These are phyloP conservation scores for Pneumocystis murina DNA, from an alignment of 1,139 yeast genomes.

Conservation along the genomic window DNA sequence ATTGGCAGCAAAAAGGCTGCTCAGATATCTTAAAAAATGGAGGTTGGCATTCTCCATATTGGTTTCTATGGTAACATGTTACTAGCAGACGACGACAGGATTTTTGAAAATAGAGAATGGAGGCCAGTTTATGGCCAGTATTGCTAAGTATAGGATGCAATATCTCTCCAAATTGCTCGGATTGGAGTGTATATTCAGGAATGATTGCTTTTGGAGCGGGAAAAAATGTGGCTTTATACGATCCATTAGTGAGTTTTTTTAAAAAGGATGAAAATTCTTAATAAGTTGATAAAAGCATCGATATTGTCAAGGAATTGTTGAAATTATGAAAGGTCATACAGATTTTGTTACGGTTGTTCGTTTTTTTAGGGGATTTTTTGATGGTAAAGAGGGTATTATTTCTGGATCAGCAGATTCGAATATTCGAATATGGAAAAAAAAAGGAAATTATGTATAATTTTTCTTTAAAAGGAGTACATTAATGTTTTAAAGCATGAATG, in stretches of 20 bases:
- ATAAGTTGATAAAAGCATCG: not conserved
- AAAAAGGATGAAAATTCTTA: not conserved
- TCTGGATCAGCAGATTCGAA: slow-evolving; percentile 53
- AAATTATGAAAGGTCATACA: slow-evolving; percentile 22
- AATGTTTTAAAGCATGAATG: slow-evolving; percentile 4
- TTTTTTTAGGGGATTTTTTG: slow-evolving; percentile 20
- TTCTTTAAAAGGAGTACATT: slow-evolving; percentile 14
- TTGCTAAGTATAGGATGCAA: not conserved
- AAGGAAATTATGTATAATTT: slow-evolving; percentile 12
- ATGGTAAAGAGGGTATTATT: slow-evolving; percentile 29
- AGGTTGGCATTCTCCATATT: not conserved
- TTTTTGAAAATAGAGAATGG: not conserved
- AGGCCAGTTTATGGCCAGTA: not conserved
- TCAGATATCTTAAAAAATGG: not conserved
- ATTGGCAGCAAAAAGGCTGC: not conserved
- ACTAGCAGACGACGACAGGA: not conserved
- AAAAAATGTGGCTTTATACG: slow-evolving; percentile 5
- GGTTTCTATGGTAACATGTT: not conserved
- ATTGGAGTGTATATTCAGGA: slow-evolving; percentile 1
- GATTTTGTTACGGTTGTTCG: slow-evolving; percentile 23
- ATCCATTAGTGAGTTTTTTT: slow-evolving; percentile 5
- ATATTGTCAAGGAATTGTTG: slow-evolving; percentile 12
- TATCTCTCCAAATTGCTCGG: not conserved
- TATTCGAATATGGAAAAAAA: slow-evolving; percentile 45
- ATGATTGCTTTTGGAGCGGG: slow-evolving; percentile 8